Evolutionary conservation across 306 rosid genomes (phyloP), one percentile per base, ranked within the genome.

Genomic region (Sicyos baderoa): DNA sequence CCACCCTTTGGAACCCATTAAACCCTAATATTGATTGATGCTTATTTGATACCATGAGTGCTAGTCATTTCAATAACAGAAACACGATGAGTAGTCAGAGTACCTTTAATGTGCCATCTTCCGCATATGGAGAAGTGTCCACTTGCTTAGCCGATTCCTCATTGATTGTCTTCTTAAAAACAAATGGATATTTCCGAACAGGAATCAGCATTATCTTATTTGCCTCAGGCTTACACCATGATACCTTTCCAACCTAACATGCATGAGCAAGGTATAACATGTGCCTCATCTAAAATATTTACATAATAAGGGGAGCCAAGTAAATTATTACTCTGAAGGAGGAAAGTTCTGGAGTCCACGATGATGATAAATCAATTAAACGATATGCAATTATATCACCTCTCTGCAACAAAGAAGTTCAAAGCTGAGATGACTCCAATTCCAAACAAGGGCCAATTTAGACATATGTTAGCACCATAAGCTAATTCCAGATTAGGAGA

Each of bases 71-170:
- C 29, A 13, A 13, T n/a, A 37, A 37, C 21, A 13, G 15, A 47
- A 17, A 16, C 22, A 23, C 67, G 19, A 56, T n/a, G 15, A 50
- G 69, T 23, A 75, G 25, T 68, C 54, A 23, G 52, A 62, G 61
- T 76, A 90, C 99, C 97, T 90, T 87, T 76, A 93, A 75, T 77
- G 96, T 87, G 58, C 96, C 91, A 80, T 93, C 91, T 78, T 90
- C 96, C 70, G 56, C 72, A 53, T 93, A 90, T 23, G 80, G 89
- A 70, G 80, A 78, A 55, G 85, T 74, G 74, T 81, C 82, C 49
- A 72, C 80, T 80, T 70, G 85, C 57, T 16, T 72, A 48, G 79
- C 76, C 73, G 84, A 78, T 64, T 45, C 83, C 76, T 77, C 86
- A 9, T 75, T 89, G 11, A 44, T 76, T 54, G 65, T 75, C 78